Conservation (phyloP, 306 rosid species). For the Hippophae gyantsensis region DNA sequence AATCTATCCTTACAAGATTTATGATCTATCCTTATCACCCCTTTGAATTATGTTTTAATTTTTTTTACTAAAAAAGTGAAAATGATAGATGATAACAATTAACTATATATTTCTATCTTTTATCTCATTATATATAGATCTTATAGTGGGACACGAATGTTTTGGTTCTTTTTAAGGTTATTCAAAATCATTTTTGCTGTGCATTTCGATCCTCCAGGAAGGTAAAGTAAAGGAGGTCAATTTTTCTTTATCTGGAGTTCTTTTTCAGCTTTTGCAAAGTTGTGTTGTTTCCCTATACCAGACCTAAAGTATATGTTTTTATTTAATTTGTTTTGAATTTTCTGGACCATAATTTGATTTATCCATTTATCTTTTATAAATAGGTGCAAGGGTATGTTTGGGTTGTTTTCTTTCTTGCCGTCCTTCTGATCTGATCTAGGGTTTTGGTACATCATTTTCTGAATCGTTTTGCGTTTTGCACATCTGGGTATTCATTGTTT, state of each 20-base stretch:
- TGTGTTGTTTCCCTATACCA: background rate
- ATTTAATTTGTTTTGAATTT: slow-evolving; percentile 24
- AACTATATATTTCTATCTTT: background rate
- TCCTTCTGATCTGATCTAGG: slow-evolving; percentile 29
- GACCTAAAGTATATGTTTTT: background rate
- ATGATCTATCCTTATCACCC: too few relatives aligned
- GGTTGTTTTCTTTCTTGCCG: background rate
- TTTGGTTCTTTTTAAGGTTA: background rate
- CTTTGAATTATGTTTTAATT: too few relatives aligned
- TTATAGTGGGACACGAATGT: background rate
- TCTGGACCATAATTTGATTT: slow-evolving; percentile 37
- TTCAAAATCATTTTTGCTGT: slow-evolving; percentile 5
- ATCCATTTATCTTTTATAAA: slow-evolving; percentile 30
- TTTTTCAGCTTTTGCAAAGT: background rate
- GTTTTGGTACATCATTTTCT: slow-evolving; percentile 16
- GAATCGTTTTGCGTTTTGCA: slow-evolving; percentile 20
- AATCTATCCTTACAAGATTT: too few relatives aligned
- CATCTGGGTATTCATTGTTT: slow-evolving; percentile 20
- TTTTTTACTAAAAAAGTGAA: too few relatives aligned
- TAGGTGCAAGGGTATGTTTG: slow-evolving; percentile 13
- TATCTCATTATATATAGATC: background rate
- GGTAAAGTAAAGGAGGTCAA: slow-evolving; percentile 9
- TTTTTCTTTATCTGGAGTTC: background rate
- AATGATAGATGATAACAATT: background rate
- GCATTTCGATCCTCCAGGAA: slow-evolving; percentile 22